These are phyloP conservation scores for Monosporascus sp. DNA, from an alignment of 2,329 filamentous ascomycete genomes.

Conservation along the genomic window DNA sequence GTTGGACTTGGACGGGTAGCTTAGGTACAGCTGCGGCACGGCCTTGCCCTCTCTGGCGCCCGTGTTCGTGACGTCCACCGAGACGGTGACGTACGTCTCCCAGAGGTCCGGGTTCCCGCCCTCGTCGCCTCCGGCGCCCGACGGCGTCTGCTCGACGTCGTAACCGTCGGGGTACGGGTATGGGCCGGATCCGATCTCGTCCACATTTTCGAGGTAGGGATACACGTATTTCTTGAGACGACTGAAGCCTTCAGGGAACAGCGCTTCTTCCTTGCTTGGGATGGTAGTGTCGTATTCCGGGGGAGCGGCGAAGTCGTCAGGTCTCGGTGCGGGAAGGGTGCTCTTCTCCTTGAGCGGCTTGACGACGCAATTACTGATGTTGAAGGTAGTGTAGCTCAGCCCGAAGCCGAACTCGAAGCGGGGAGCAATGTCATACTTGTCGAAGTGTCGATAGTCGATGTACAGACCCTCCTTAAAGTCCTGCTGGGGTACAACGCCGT, in stretches of 20 bases:
- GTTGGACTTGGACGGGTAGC: slow-evolving; percentile 28
- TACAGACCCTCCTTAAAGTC: slow-evolving; percentile 79
- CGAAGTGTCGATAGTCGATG: slow-evolving; percentile 86
- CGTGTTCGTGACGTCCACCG: slow-evolving; percentile 48
- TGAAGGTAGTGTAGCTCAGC: slow-evolving; percentile 73
- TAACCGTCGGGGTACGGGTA: slow-evolving; percentile 54
- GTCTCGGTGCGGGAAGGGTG: slow-evolving; percentile 31
- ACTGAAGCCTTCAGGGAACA: slow-evolving; percentile 58
- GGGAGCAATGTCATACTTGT: slow-evolving; percentile 67
- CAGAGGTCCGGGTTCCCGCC: slow-evolving; percentile 64
- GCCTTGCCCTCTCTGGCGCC: slow-evolving; percentile 37
- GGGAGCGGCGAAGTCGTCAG: slow-evolving; percentile 37
- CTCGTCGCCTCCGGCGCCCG: slow-evolving; percentile 63
- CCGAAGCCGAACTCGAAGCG: slow-evolving; percentile 85
- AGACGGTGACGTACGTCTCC: slow-evolving; percentile 46
- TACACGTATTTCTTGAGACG: slow-evolving; percentile 66
- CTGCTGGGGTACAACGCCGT: slow-evolving; percentile 69
- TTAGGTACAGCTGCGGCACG: slow-evolving; percentile 43
- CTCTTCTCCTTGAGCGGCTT: slow-evolving; percentile 40
- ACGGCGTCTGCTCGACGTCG: slow-evolving; percentile 41
- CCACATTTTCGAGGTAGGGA: slow-evolving; percentile 55
- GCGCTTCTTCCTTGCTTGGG: slow-evolving; percentile 48
- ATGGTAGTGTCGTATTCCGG: slow-evolving; percentile 51
- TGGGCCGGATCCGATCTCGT: slow-evolving; percentile 33
- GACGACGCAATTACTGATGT: slow-evolving; percentile 50